Percentiles rank a stretch among this genome's conserved stretches.
These are phyloP conservation scores for Cinnamomum chago DNA, from an alignment of 164 flowering plant species.

Conservation along the genomic window DNA sequence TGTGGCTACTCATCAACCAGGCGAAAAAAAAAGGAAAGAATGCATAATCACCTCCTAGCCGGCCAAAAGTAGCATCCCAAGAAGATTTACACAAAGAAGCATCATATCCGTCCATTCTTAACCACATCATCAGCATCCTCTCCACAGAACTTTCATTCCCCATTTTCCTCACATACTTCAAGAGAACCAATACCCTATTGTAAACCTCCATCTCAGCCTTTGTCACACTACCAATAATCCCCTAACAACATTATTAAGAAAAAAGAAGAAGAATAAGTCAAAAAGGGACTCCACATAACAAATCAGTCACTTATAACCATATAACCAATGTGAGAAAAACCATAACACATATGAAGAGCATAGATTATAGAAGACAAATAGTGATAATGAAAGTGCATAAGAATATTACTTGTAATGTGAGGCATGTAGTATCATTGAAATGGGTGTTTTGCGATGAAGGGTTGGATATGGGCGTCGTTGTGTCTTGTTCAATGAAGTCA, in stretches of 20 bases:
- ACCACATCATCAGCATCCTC: constrained; percentile 34
- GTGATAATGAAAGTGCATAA: neutral
- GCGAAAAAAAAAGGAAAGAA: neutral
- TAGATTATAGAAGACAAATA: neutral
- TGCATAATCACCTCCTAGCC: constrained; percentile 31
- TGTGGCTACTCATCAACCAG: neutral
- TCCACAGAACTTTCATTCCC: constrained; percentile 20
- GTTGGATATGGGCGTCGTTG: constrained; percentile 21
- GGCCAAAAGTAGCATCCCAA: constrained; percentile 35
- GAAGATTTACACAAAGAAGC: constrained; percentile 45
- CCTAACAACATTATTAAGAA: constrained; percentile 19
- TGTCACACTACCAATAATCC: constrained; percentile 25
- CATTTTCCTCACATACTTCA: constrained; percentile 24
- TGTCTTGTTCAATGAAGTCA: constrained; percentile 52
- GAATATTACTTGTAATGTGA: constrained; percentile 30
- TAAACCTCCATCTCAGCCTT: constrained; percentile 29
- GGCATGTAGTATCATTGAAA: constrained; percentile 12
- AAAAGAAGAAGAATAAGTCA: neutral
- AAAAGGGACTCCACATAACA: neutral
- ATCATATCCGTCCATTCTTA: constrained; percentile 36
- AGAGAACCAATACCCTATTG: constrained; percentile 22
- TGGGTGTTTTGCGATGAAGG: constrained; percentile 13
- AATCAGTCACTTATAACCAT: neutral
- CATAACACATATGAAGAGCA: neutral
- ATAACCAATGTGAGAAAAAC: neutral